Evolutionary conservation across 2,329 filamentous ascomycete species (phyloP), one percentile per base, ranked within the genome.

Genomic region (Chrysoporthe austroafricana): DNA sequence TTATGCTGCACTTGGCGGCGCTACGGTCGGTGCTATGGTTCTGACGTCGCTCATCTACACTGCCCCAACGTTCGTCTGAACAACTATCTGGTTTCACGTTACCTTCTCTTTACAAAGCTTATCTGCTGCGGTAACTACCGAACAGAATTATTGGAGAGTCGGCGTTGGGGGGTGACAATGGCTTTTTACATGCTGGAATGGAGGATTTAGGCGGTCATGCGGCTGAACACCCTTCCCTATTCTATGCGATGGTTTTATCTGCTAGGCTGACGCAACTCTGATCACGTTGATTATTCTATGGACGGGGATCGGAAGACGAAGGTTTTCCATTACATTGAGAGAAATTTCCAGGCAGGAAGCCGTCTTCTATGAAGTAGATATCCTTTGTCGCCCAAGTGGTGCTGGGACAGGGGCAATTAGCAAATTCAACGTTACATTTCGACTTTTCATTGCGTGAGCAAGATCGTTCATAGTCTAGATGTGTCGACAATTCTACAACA

Each of bases 11-110:
- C 73, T 80, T 1, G 79, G 79, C 11, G 77, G 77, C 21, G 73
- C 75, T 32, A 75, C 76, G 8, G 75, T 76, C 13, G 77, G 78
- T 9, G 74, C 77, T 1, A 76, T 78, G 63, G 73, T 81, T 2
- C 69, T 81, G 13, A 75, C 76, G 0, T 77, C 78, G 1, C 72
- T 81, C 14, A 77, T 80, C 54, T 79, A 78, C 69, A 80, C 79
- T 9, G 79, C 79, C 1, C 79, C 79, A 0, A 74, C 74, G 3
- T 76, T 58, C 21, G 56, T 58, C 56, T 58, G 9, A 21, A 18
- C 16, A 21, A 13, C 4, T 54, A 4, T 54, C 26, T 32, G 11
- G 14, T 32, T 32, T 54, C 26, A 16, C 26, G 26, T 13, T 11
- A 34, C 50, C 13, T 54, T 32, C 21, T 32, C 26, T 16, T 32